phyloP scores from a whole-genome alignment of 2,329 filamentous ascomycete genomes.

The Pseudomassariella vexata region DNA sequence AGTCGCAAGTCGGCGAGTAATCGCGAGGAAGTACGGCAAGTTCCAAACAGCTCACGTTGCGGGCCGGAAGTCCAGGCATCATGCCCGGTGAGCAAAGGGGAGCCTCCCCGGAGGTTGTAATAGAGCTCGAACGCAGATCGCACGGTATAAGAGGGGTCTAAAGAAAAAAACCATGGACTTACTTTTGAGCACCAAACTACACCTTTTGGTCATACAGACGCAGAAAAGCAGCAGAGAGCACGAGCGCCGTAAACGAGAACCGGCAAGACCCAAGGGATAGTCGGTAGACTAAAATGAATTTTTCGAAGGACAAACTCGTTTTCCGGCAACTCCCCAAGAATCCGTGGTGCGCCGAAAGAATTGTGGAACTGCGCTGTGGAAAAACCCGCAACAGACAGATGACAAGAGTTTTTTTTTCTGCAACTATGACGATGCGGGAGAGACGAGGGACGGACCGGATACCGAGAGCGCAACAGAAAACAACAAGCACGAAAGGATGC shows the following conservation, averaged over 20 bases:
- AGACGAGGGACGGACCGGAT: conserved; percentile 18
- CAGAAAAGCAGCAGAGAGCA: conserved; percentile 9
- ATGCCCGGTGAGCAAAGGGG: no score
- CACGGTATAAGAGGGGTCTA: conserved; percentile 1
- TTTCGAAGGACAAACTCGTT: conserved; percentile 4
- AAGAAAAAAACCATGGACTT: conserved; percentile 5
- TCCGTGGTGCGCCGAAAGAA: conserved; percentile 15
- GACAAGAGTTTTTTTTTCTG: conserved; percentile 11
- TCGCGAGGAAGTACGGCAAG: no score
- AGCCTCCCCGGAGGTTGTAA: not conserved
- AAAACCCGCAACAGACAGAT: conserved; percentile 16
- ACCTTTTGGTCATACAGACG: conserved; percentile 6
- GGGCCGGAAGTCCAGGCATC: no score
- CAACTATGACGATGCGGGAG: conserved; percentile 16
- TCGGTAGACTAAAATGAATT: conserved; percentile 4
- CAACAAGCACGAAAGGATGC: conserved; percentile 26
- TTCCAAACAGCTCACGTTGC: no score
- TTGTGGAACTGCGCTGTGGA: conserved; percentile 14
- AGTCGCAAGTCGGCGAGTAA: no score
- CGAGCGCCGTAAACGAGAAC: conserved; percentile 9
- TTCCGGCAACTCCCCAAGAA: conserved; percentile 18
- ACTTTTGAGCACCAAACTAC: conserved; percentile 9
- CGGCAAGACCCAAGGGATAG: conserved; percentile 7
- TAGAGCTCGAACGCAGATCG: conserved; percentile 3
- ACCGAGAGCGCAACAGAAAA: conserved; percentile 26